Evolutionary conservation across 2,329 filamentous ascomycete genomes (phyloP), one percentile per base, ranked within the genome.

Genomic region (Nectriaceae sp.): DNA sequence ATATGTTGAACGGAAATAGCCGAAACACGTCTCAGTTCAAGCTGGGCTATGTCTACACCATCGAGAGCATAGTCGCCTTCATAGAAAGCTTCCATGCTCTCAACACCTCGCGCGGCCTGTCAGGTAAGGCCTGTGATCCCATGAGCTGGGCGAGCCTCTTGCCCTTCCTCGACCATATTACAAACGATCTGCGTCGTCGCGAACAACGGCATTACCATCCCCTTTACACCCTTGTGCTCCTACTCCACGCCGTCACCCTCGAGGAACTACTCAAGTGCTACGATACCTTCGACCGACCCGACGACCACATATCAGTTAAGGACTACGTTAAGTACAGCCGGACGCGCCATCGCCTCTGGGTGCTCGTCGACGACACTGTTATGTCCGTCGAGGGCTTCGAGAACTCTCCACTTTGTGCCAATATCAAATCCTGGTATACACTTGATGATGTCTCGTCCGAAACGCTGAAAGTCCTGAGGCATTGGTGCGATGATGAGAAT

Each of bases 21-120:
- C 61, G 59, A 16, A 57, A 63, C 29, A 63, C 67, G n/a, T 45
- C 64, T 5, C 70, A 70, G 20, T 63, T 68, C 44, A 75, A 73
- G 56, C 65, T 70, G n/a, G 70, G 69, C 24, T 70, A 68, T 22
- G 70, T 70, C 1, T 65, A 77, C 11, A 72, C 73, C 26, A 64
- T 80, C 8, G 77, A 80, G 56, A 76, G 77, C 61, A 70, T 77
- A 18, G 62, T 80, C 44, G 72, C 75, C 4, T 84, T 80, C 55
- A 76, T 83, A 67, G 66, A 79, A 13, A 72, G 74, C 1, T 82
- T 83, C 62, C 72, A 79, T 51, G 69, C 75, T 3, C 65, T 76
- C 38, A 76, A 76, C 62, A 70, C 75, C 38, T 65, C 65, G 11
- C 72, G 76, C 4, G 63, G 67, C 21, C 55, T 77, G n/a, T 70